Evolutionary conservation across 176 grass and related monocot species (phyloP), one percentile per base, ranked within the genome.

Genomic region (Oryza officinalis): DNA sequence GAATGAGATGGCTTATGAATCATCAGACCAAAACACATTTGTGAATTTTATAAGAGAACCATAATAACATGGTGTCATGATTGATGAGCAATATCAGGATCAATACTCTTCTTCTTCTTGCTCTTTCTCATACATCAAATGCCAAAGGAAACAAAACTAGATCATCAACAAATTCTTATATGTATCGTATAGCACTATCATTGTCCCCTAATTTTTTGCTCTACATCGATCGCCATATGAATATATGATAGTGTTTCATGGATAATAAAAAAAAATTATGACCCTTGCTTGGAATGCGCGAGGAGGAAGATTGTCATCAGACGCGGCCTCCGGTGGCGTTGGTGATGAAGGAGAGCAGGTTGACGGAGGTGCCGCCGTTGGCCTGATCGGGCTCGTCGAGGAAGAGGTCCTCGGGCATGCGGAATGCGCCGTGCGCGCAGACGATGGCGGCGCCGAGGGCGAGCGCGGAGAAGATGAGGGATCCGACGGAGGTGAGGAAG

Each of bases 401-500:
- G 65, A 97, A 97, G 6, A 93, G 71, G 65, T 95, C 93, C 25
- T 95, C 93, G 0, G 93, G 93, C 0, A 92, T 82, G 44, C 88
- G 85, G 71, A 74, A 87, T 17, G 90, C 82, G 1, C 93, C 90
- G 14, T 95, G 93, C 66, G 86, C 86, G 40, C 85, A 92, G 32
- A 95, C 85, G 8, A 88, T 35, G 8, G 75, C 70, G 17, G 85
- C 82, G 2, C 90, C 87, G 6, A 92, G 80, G 4, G 88, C 79
- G 60, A 96, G 86, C 32, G 88, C 94, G 31, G 91, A 96, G 90
- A 93, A 85, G 47, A 93, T 85, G 76, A 96, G 86, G 8, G 86
- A 91, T 13, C 90, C 86, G 22, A 96, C 86, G 10, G 88, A 91
- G 52, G 94, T 93, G 77, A 96, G 89, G 83, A 96, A 89, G 77